phyloP scores from a whole-genome alignment of 768 basidiomycete species.

The Pisolithus microcarpus region DNA sequence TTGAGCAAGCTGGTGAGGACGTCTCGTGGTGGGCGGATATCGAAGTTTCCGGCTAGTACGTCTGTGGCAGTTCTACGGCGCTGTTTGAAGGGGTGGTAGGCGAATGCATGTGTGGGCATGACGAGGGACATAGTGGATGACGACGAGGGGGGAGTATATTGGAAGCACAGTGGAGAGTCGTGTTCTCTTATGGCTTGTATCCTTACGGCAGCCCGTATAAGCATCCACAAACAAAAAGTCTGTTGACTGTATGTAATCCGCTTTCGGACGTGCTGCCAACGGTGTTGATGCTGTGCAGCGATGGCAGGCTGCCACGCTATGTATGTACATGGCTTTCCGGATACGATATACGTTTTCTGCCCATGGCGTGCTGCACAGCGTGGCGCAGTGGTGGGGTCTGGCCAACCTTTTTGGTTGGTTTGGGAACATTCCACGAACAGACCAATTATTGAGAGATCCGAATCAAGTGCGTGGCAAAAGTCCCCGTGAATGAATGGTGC shows the following conservation, averaged over 20 bases:
- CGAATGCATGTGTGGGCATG: constrained; percentile 8
- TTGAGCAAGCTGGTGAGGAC: constrained; percentile 75
- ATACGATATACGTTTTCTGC: not conserved
- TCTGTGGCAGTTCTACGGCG: constrained; percentile 61
- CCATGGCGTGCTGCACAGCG: constrained; percentile 3
- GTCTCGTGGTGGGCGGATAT: constrained; percentile 59
- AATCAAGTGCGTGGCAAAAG: not conserved
- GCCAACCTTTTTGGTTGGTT: constrained; percentile 7
- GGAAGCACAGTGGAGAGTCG: constrained; percentile 24
- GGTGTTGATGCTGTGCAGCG: not conserved
- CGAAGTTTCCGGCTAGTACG: constrained; percentile 71
- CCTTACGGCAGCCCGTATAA: constrained; percentile 32
- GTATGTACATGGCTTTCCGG: not conserved
- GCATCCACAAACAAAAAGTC: constrained; percentile 28
- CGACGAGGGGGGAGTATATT: constrained; percentile 7
- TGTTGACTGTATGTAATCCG: constrained; percentile 20
- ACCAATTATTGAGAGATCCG: too few relatives aligned
- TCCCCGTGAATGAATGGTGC: constrained; percentile 6
- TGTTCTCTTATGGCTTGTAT: constrained; percentile 31
- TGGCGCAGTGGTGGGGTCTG: not conserved
- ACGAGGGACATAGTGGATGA: constrained; percentile 17
- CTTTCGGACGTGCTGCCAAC: constrained; percentile 2
- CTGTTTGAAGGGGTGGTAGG: constrained; percentile 26
- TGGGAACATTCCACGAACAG: constrained; percentile 25
- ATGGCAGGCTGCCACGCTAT: constrained; percentile 2